Evolutionary conservation across 345 rosid genomes (phyloP).

Genomic region (Hevea brasiliensis): DNA sequence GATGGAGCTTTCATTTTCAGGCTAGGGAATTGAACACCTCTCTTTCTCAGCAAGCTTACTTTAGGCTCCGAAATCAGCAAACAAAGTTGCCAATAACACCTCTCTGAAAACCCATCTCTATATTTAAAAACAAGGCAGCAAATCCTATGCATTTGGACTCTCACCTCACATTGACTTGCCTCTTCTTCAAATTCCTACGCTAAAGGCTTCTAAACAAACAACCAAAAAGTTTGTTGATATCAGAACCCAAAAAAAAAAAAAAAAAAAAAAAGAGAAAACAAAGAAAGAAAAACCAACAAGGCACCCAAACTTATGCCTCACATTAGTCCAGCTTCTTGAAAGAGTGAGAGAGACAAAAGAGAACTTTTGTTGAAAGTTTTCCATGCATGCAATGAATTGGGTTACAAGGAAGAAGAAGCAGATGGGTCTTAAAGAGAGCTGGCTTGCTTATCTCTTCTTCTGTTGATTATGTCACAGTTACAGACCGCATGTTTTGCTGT

Average conservation of each 20-base stretch:
- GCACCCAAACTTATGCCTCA: no score
- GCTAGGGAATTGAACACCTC: conserved; percentile 22
- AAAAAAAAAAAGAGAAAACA: no score
- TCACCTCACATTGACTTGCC: no score
- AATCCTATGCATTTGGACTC: conserved; percentile 40
- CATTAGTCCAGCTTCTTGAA: not conserved
- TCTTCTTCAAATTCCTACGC: no score
- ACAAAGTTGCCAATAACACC: conserved; percentile 23
- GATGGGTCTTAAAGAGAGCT: no score
- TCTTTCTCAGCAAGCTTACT: conserved; percentile 10
- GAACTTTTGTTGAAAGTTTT: not conserved
- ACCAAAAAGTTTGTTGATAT: conserved; percentile 13
- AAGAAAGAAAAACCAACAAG: no score
- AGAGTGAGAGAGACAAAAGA: not conserved
- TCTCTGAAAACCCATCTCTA: not conserved
- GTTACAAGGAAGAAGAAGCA: conserved; percentile 9
- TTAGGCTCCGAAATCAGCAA: conserved; percentile 32
- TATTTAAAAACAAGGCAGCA: conserved; percentile 23
- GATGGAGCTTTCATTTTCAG: conserved; percentile 16
- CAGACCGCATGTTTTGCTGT: conserved; percentile 20
- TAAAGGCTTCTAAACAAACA: no score
- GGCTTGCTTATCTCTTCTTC: conserved; percentile 24
- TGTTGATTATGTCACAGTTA: conserved; percentile 26
- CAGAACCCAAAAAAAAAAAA: not conserved
- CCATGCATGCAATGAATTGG: conserved; percentile 30